phyloP scores from a whole-genome alignment of 371 early-diverging fungal genomes.

The Syncephalastrum contaminatum region DNA sequence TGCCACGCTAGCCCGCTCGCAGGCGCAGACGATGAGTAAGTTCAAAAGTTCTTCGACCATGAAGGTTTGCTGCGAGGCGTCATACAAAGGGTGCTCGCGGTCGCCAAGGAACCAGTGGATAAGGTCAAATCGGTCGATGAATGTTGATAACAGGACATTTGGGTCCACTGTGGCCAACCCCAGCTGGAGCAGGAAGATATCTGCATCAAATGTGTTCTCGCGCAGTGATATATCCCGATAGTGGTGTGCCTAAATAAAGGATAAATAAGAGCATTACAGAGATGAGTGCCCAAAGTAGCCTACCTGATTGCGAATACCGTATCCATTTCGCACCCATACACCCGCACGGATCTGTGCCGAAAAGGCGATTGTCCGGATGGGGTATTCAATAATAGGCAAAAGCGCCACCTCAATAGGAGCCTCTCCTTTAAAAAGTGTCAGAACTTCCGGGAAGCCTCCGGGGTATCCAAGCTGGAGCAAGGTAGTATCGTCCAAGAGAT shows the following conservation, averaged over 20 bases:
- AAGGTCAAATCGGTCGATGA: conserved; percentile 83
- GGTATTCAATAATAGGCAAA: conserved; percentile 70
- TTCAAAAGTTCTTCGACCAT: conserved; percentile 87
- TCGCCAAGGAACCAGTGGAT: conserved; percentile 77
- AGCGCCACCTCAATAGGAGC: conserved; percentile 34
- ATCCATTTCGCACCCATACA: conserved; percentile 96
- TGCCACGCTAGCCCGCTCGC: conserved; percentile 73
- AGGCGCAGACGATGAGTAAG: conserved; percentile 77
- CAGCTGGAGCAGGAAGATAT: conserved; percentile 79
- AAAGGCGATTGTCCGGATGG: conserved; percentile 73
- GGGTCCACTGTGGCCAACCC: conserved; percentile 66
- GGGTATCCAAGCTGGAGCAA: conserved; percentile 40
- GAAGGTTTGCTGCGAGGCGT: conserved; percentile 64
- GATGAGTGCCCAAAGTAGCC: neutral
- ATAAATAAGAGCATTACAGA: conserved; percentile 35
- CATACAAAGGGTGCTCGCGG: conserved; percentile 57
- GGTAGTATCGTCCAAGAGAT: conserved; percentile 53
- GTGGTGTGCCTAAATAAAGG: conserved; percentile 79
- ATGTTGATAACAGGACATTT: conserved; percentile 67
- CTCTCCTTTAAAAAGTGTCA: conserved; percentile 17
- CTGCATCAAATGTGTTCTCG: conserved; percentile 79
- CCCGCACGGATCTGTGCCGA: conserved; percentile 91
- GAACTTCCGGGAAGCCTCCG: conserved; percentile 47
- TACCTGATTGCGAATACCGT: conserved; percentile 68
- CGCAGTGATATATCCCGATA: conserved; percentile 78